A percentile compares a stretch with the other conserved stretches of the same genome.
Conservation (phyloP, 192 early-diverging fungal genomes). For the Thamnidium elegans region DNA sequence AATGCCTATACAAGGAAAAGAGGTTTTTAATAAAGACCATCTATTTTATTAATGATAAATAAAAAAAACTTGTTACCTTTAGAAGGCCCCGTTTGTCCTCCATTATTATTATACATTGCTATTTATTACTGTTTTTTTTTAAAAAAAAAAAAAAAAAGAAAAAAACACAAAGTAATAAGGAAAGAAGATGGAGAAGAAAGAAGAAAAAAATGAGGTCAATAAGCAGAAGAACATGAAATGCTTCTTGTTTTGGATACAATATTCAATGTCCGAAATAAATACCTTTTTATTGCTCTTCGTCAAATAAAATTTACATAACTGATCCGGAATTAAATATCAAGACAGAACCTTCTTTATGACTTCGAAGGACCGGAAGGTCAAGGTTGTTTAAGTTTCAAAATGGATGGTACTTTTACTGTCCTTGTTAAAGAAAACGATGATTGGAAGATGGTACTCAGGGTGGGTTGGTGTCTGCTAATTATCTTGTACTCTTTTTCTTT, state of each 20-base stretch:
- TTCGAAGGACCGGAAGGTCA: conserved; percentile 39
- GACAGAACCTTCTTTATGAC: conserved; percentile 40
- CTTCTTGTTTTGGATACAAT: neutral
- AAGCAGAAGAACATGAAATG: neutral
- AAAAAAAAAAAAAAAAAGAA: neutral
- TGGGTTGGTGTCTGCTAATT: conserved; percentile 48
- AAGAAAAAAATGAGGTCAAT: neutral
- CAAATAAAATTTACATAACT: neutral
- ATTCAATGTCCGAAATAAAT: too few species aligned
- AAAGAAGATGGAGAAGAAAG: neutral
- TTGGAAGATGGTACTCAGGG: conserved; percentile 32
- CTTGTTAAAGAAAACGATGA: conserved; percentile 46
- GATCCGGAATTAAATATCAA: conserved; percentile 35
- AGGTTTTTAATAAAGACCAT: neutral
- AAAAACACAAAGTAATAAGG: too few species aligned
- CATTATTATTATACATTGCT: conserved; percentile 8
- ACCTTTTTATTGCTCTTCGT: too few species aligned
- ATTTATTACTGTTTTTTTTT: neutral
- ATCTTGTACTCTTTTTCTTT: too few species aligned
- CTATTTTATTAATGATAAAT: too few species aligned
- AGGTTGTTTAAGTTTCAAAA: conserved; percentile 62
- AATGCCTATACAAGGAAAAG: conserved; percentile 14
- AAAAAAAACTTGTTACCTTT: conserved; percentile 11
- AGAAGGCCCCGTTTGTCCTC: conserved; percentile 4
- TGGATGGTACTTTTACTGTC: conserved; percentile 60